Conservation (phyloP, 352 stramenopile genomes). For the Pythium coloratum region DNA sequence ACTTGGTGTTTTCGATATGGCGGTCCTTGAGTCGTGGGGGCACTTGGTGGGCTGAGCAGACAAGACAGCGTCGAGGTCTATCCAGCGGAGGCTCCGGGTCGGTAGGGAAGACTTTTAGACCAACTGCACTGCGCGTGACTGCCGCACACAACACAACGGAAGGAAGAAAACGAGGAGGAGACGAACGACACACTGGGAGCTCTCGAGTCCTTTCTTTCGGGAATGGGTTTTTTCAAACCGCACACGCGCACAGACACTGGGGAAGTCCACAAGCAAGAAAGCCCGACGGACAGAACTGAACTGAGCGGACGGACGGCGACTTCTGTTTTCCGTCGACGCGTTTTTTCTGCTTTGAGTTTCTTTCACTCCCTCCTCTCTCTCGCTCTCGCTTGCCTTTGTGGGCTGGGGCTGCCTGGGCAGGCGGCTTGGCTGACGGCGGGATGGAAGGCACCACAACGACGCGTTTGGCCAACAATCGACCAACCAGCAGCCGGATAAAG, state of each 20-base stretch:
- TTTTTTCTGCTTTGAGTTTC: conserved; percentile 2
- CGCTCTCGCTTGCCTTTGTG: neutral
- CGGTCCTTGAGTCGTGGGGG: neutral
- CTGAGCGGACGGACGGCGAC: neutral
- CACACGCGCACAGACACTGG: neutral
- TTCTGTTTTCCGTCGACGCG: conserved; percentile 1
- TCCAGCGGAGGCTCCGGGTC: neutral
- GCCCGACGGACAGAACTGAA: neutral
- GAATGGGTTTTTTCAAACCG: neutral
- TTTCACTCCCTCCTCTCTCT: neutral
- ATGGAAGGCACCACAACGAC: neutral
- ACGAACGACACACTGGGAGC: neutral
- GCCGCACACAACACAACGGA: neutral
- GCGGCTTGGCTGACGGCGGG: neutral
- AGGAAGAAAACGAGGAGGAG: neutral
- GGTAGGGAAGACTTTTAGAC: neutral
- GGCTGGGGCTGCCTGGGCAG: neutral
- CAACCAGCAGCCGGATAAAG: conserved; percentile 2
- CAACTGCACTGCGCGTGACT: neutral
- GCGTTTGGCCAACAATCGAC: neutral
- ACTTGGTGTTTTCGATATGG: neutral
- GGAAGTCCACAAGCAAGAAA: neutral
- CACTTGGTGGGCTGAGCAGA: neutral
- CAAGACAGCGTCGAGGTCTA: neutral
- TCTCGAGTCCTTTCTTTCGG: neutral